Base-by-base conservation (phyloP, 2,329 filamentous ascomycete genomes). In the Catunica adiposa region DNA sequence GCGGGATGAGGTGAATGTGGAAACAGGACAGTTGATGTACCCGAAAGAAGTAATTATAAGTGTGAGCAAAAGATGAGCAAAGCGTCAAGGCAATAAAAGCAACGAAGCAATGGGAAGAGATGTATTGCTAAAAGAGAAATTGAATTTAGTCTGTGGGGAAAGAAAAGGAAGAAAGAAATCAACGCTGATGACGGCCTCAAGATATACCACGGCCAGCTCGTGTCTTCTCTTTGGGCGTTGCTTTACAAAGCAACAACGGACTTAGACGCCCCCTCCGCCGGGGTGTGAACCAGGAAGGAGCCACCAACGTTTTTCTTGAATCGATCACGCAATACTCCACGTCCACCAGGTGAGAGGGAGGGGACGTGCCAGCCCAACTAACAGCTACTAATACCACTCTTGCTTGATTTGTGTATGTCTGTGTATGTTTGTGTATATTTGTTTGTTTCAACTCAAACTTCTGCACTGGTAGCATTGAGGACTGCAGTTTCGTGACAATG, bases 11-110 rank as follows among this genome's bases (percentile, higher is more conserved):
- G 20, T 31, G 25, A 23, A 37, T 23, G n/a, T 9, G 34, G 4
- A 40, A 34, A 51, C 15, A 42, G 51, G 42, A 57, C 40, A 48
- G 50, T 53, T 53, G 55, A 56, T 55, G 40, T 48, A 37, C 44
- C 53, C 55, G 37, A 50, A 38, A 4, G 23, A 22, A 20, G 46
- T 20, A 51, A 9, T 17, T 37, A 22, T 48, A 29, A 47, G 25
- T 34, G 34, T 50, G 22, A 42, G 37, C 20, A 26, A 44, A 9
- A 22, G 9, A 44, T 11, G 8, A 1, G 8, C 9, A 25, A 22
- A 4, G 25, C 17, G 8, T 17, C 8, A n/a, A 31, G 15, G 31
- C 22, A 42, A 53, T n/a, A n/a, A n/a, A n/a, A n/a, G n/a, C n/a
- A n/a, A n/a, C n/a, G n/a, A n/a, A n/a, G n/a, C n/a, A n/a, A 53